phyloP scores from a whole-genome alignment of 2,329 filamentous ascomycete species.

The Microsporum ferrugineum region DNA sequence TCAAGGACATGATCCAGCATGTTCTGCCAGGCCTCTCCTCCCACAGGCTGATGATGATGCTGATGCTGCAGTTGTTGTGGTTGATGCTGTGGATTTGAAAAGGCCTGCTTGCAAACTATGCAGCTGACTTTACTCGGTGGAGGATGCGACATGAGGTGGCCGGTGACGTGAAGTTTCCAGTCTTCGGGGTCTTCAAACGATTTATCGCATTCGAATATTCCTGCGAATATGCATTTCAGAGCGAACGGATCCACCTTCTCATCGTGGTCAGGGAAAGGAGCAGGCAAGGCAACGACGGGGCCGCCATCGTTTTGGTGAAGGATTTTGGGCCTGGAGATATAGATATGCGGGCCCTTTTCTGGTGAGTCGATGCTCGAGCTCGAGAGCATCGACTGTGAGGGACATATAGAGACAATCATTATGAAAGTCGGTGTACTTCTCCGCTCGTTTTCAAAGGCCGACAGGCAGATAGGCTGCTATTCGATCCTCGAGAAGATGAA shows the following conservation, averaged over 20 bases:
- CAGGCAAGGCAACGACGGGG: background rate
- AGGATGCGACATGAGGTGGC: constrained; percentile 33
- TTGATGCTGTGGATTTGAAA: constrained; percentile 14
- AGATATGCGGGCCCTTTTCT: background rate
- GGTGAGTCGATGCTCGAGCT: background rate
- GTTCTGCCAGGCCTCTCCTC: constrained; percentile 29
- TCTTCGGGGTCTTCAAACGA: constrained; percentile 28
- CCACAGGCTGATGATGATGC: background rate
- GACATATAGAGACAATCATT: background rate
- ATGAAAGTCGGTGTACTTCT: background rate
- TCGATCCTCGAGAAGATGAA: background rate
- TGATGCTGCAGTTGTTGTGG: background rate
- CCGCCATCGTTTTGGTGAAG: constrained; percentile 1
- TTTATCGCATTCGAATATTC: constrained; percentile 34
- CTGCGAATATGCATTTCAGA: constrained; percentile 30
- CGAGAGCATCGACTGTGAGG: background rate
- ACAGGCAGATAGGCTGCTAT: background rate
- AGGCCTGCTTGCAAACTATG: constrained; percentile 29
- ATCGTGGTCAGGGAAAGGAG: background rate
- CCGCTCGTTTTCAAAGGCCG: background rate
- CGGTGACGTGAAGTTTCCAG: constrained; percentile 36
- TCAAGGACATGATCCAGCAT: constrained; percentile 34
- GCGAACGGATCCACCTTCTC: background rate
- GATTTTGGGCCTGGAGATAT: background rate
- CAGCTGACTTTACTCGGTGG: constrained; percentile 33